phyloP scores from a whole-genome alignment of 768 basidiomycete genomes.

The Suillus lakei region DNA sequence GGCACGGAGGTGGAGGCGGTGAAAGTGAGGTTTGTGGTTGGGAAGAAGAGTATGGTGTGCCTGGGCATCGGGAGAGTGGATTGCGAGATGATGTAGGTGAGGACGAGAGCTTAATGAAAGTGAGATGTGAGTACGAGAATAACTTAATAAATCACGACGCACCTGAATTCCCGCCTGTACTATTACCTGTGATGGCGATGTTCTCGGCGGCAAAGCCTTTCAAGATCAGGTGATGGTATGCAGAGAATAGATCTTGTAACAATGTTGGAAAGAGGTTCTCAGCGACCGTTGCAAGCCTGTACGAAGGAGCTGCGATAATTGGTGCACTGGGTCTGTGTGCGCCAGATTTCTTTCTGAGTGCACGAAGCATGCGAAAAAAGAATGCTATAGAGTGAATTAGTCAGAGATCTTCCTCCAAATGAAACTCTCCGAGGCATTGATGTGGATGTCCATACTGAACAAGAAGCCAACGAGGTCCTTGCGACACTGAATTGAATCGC shows the following conservation, averaged over 20 bases:
- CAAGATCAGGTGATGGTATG: slow-evolving; percentile 29
- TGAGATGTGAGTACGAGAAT: background rate
- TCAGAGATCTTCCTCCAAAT: background rate
- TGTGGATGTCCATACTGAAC: background rate
- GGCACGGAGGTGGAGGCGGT: slow-evolving; percentile 8
- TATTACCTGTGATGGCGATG: slow-evolving; percentile 25
- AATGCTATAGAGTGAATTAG: background rate
- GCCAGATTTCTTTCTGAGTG: background rate
- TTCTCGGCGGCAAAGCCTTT: slow-evolving; percentile 30
- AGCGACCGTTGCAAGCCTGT: slow-evolving; percentile 27
- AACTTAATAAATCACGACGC: slow-evolving; percentile 2
- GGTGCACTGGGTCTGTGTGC: slow-evolving; percentile 8
- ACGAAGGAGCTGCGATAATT: slow-evolving; percentile 26
- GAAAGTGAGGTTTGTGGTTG: slow-evolving; percentile 25
- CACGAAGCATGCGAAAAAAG: slow-evolving; percentile 9
- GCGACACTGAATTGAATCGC: too few species aligned
- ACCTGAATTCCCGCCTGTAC: slow-evolving; percentile 32
- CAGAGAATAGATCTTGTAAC: slow-evolving; percentile 28
- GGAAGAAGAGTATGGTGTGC: slow-evolving; percentile 63
- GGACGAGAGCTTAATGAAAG: slow-evolving; percentile 20
- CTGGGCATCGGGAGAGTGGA: slow-evolving; percentile 56
- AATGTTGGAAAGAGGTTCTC: slow-evolving; percentile 29
- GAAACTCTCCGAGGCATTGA: background rate
- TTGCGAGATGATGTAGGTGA: slow-evolving; percentile 48
- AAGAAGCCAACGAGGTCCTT: too few species aligned